Base-by-base conservation (phyloP, 352 stramenopile genomes). In the Phytopythium cucurbitacearum region DNA sequence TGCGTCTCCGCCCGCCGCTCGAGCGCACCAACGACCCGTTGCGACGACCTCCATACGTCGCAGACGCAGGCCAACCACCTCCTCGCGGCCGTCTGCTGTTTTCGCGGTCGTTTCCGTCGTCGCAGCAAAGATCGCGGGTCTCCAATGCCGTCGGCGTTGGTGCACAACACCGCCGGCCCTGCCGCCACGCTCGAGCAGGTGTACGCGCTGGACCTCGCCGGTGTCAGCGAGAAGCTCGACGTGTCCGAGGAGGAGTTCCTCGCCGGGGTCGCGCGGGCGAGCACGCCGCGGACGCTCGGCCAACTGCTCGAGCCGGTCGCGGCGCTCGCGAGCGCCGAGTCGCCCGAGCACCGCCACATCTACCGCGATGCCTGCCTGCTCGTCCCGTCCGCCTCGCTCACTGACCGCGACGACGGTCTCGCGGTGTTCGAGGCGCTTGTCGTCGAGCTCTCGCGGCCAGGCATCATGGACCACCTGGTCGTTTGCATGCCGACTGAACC, bases 161-260 rank as follows among this genome's bases (percentile, higher is more conserved):
- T 28, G 2, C 21, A 28, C 21, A 2, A 28, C 21, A 28, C 21
- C 21, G 21, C 21, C 21, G 21, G 21, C 21, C 21, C 21, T 28
- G 21, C 21, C 21, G 21, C 21, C 21, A 53, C 48, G 36, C 60
- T 52, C 32, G 53, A 66, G 56, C 62, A 62, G 16, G 52, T 69
- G 48, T 65, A 57, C 36, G 34, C 62, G 52, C 53, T 69, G n/a
- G 48, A 65, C 16, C 53, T 69, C 7, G 43, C 34, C 12, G 57
- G 40, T 47, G 51, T 66, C 38, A 62, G 57, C 44, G 57, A 69
- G 21, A 44, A 46, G 7, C 48, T 69, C 21, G 62, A 52, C 15
- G 35, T 69, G 40, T 69, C 62, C 5, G 56, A 69, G 58, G 15
- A 59, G 33, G 62, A 69, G 44, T 57, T 69, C 44, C 45, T 63